Evolutionary conservation across 2,329 filamentous ascomycete species (phyloP), one percentile per base, ranked within the genome.

Genomic region (Plenodomus biglobosus): DNA sequence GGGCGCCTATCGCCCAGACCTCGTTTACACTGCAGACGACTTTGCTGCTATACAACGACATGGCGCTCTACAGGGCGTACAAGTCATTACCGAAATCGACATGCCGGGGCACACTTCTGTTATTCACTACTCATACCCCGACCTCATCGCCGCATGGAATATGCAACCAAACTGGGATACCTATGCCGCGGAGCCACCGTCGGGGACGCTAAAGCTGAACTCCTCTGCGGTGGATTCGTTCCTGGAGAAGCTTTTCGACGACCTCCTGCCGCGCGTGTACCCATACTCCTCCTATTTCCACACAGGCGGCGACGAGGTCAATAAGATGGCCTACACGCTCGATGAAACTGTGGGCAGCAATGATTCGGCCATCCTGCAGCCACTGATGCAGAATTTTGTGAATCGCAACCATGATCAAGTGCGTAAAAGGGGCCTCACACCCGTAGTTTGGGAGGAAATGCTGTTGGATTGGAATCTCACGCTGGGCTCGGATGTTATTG

Each of bases 381-480:
- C 90, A 1, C 78, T 94, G 18, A 80, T 96, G 67, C 89, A 95
- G 68, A 82, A 80, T 48, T 90, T 95, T 66, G 76, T 95, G 54
- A 81, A 88, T 67, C 79, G 80, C 56, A 85, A 85, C 61, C 87
- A 92, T 69, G 77, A 73, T 22, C 82, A 85, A 38, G 77, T 94
- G 35, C 76, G 83, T 38, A 73, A 79, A 37, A 77, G 80, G 5
- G 86, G 86, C 3, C 73, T 95, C 42, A 81, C 80, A 4, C 89
- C 90, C 0, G 76, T 95, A 18, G 88, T 92, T 1, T 95, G 91
- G 91, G 90, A 96, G 70, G 91, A 95, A 71, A 90, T 94, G 79
- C 76, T 90, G 1, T 76, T 88, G 8, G 78, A 85, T 19, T 95
- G 89, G 86, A 88, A 92, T 65, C 74, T 94, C 38, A 87, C 81